phyloP scores from a whole-genome alignment of 495 filamentous ascomycete species.

The Penicillium odoratum region DNA sequence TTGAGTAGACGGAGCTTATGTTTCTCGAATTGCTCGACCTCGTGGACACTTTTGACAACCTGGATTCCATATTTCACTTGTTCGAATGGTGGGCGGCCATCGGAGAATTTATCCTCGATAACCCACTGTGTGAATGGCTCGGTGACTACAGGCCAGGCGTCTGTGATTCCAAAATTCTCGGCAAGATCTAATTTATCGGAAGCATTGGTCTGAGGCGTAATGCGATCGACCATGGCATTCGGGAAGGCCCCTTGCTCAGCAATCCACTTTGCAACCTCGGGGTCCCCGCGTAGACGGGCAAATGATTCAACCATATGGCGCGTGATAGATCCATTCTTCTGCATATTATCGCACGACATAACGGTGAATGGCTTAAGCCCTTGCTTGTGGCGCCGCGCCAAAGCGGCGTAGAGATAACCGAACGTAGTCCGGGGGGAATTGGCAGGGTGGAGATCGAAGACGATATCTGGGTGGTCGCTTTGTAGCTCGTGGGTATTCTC shows the following conservation, averaged over 20 bases:
- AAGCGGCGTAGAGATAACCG: constrained; percentile 49
- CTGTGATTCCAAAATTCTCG: constrained; percentile 40
- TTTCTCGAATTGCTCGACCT: constrained; percentile 50
- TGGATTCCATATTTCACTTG: constrained; percentile 41
- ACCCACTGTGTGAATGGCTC: constrained; percentile 55
- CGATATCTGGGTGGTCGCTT: constrained; percentile 45
- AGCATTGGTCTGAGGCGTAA: constrained; percentile 46
- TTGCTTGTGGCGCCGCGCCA: constrained; percentile 38
- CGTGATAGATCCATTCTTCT: constrained; percentile 52
- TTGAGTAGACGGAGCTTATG: constrained; percentile 52
- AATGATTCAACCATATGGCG: constrained; percentile 51
- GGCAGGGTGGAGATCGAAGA: constrained; percentile 37
- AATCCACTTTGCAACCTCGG: constrained; percentile 46
- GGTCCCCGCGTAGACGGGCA: constrained; percentile 36
- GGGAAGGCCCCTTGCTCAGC: constrained; percentile 43
- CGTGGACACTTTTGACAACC: constrained; percentile 45
- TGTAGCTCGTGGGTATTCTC: constrained; percentile 52
- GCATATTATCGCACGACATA: constrained; percentile 54
- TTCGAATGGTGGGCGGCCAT: constrained; percentile 48
- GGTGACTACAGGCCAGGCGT: constrained; percentile 49
- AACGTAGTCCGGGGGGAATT: constrained; percentile 47
- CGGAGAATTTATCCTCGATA: constrained; percentile 48
- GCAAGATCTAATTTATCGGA: constrained; percentile 40
- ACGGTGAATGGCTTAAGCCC: constrained; percentile 51
- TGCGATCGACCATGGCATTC: constrained; percentile 53